phyloP scores from a whole-genome alignment of 140 eudicot species.

The Senecio squalidus region DNA sequence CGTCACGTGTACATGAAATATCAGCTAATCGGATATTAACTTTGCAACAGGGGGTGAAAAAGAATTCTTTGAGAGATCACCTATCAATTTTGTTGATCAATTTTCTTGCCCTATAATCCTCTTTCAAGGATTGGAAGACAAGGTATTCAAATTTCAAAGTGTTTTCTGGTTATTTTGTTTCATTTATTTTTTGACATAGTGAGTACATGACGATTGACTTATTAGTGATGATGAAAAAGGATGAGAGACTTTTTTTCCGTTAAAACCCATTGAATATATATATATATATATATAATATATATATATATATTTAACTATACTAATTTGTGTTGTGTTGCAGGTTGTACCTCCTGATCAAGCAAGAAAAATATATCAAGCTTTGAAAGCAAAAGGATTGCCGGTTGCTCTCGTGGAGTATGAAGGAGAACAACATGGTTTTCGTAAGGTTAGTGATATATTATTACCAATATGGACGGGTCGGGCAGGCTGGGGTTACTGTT shows the following conservation, averaged over 20 bases:
- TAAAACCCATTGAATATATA: too few relatives aligned
- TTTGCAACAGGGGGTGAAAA: conserved; percentile 69
- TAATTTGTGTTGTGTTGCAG: conserved; percentile 27
- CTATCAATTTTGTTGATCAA: conserved; percentile 79
- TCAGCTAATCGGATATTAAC: conserved; percentile 1
- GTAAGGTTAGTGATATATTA: conserved; percentile 53
- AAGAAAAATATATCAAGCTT: conserved; percentile 73
- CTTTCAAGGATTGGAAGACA: conserved; percentile 94
- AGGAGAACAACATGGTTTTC: conserved; percentile 99
- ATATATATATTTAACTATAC: neutral
- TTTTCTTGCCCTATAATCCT: conserved; percentile 95
- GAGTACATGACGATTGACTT: too few relatives aligned
- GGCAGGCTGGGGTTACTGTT: too few relatives aligned
- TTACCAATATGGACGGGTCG: neutral
- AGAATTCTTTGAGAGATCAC: conserved; percentile 77
- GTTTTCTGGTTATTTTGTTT: too few relatives aligned
- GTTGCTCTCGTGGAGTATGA: conserved; percentile 97
- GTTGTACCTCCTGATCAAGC: conserved; percentile 93
- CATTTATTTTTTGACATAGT: too few relatives aligned
- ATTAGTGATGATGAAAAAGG: too few relatives aligned
- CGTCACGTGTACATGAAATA: neutral
- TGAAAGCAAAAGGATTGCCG: conserved; percentile 84
- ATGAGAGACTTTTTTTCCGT: too few relatives aligned
- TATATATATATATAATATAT: too few relatives aligned
- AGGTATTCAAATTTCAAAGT: too few relatives aligned